phyloP scores from a whole-genome alignment of 2,329 filamentous ascomycete genomes.

The Xylariaceae sp. region DNA sequence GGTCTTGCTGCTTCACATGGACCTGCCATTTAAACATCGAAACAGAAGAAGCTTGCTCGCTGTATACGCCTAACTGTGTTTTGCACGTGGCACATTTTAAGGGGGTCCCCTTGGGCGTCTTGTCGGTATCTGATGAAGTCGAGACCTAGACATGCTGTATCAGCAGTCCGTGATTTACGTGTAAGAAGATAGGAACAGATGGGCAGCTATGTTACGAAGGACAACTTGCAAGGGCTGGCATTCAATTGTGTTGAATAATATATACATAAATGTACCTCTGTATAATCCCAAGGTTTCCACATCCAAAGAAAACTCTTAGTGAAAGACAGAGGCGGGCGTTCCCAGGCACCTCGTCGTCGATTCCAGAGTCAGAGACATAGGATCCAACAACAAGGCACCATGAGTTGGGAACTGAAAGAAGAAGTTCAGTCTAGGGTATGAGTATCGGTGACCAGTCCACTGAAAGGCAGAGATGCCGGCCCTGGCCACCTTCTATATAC shows the following conservation, averaged over 20 bases:
- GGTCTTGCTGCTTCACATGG: conserved; percentile 34
- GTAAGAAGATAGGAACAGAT: not conserved
- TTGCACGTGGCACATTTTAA: conserved; percentile 44
- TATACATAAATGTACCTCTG: conserved; percentile 19
- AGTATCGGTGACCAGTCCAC: conserved; percentile 64
- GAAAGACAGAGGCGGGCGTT: conserved; percentile 37
- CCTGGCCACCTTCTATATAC: conserved; percentile 61
- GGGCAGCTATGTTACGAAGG: not conserved
- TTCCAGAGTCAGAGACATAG: conserved; percentile 31
- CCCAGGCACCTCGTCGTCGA: conserved; percentile 30
- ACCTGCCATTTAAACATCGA: conserved; percentile 56
- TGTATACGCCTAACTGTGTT: conserved; percentile 44
- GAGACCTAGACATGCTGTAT: conserved; percentile 10
- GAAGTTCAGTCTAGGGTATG: conserved; percentile 54
- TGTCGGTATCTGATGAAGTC: not conserved
- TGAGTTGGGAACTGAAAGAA: conserved; percentile 29
- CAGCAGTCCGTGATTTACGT: conserved; percentile 2
- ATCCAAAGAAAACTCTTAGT: conserved; percentile 44
- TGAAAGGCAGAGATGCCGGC: conserved; percentile 38
- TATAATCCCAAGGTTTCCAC: conserved; percentile 45
- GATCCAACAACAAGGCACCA: conserved; percentile 25
- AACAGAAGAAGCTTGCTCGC: conserved; percentile 40
- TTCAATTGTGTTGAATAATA: conserved; percentile 8
- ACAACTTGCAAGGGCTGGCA: not conserved
- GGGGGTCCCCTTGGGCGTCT: conserved; percentile 2